Base-by-base conservation (phyloP, 1,284 basidiomycete genomes). In the Kalmanozyma brasiliensis region DNA sequence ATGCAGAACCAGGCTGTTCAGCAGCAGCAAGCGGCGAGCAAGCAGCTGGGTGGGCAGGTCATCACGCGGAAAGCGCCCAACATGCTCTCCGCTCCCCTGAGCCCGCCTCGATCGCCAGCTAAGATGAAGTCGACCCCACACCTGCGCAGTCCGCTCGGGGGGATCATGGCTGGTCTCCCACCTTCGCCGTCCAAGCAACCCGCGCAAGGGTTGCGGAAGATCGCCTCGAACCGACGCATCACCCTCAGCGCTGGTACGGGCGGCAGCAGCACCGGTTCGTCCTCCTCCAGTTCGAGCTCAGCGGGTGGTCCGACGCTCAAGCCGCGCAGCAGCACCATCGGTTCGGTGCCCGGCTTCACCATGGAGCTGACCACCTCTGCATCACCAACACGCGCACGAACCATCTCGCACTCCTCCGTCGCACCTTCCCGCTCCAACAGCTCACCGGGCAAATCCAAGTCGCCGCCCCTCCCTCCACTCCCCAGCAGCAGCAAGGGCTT, bases 61-160 rank as follows among this genome's bases (percentile, higher is more conserved):
- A 57, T 57, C 13, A 57, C 62, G 17, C 36, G 62, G 14, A 61
- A 65, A 23, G 37, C 49, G 16, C 68, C 62, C 13, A 51, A 49
- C 38, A 58, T 24, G 16, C 44, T 66, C 24, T 47, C 47, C 26
- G 62, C 53, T 3, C 68, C 63, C 4, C 41, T 66, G 29, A 62
- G 56, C 33, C 63, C 68, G 8, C 68, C 68, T 23, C 38, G 62
- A 4, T 69, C 65, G 36, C 72, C 72, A 6, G 34, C 43, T 4
- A 74, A 75, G 67, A 71, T 56, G 57, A 69, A 67, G 60, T 71
- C 67, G 32, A 65, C 66, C 1, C 71, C 73, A 3, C 69, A 75
- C n/a, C 52, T 75, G 3, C 26, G 62, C 6, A 53, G 48, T 30
- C 46, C 64, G 0, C 47, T 53, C 7, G 45, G 51, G 3, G 56